Evolutionary conservation across 2,329 filamentous ascomycete genomes (phyloP), one percentile per base, ranked within the genome.

Genomic region (Setomelanomma holmii): DNA sequence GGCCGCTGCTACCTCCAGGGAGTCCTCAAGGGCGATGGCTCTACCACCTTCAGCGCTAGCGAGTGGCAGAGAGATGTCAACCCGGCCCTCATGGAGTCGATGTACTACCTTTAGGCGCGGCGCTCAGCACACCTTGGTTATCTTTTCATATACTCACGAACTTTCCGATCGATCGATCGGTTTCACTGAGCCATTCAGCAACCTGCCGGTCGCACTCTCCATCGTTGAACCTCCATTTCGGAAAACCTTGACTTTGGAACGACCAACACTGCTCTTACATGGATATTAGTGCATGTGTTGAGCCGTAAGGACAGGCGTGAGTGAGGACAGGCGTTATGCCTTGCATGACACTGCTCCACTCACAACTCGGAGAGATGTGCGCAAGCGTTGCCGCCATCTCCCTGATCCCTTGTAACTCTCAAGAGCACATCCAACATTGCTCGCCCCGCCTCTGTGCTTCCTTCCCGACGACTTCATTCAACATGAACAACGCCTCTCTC

Each of bases 1-100:
- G 88, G 89, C 0, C 80, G 92, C 1, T 82, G 83, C 12, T 93
- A 96, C 68, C 80, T 93, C 1, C 83, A 84, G 20, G 80, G 84
- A 21, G 78, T 84, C 16, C 87, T 89, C 17, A 75, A 76, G 21
- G 74, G 75, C 49, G 71, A 67, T 44, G 66, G 66, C 30, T 45
- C 40, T 2, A 60, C 43, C 1, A 45, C 24, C 4, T 61, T 67
- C 19, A 5, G 12, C 1, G n/a, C 33, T 2, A 44, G 35, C 1
- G 22, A 51, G 17, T 69, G 66, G 68, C 49, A 57, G 1, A 51
- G 40, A 17, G 63, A 66, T 21, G 68, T 71, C 7, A 40, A 67
- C n/a, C 49, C 52, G 0, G 46, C 34, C 4, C 53, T 71, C 3
- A 55, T 56, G 40, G 64, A 73, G 47, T 64, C 63, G 1, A 71